A percentile compares a stretch with the other conserved stretches of the same genome.
phyloP scores from a whole-genome alignment of 2,329 filamentous ascomycete genomes.

The Bipolaris cookei region DNA sequence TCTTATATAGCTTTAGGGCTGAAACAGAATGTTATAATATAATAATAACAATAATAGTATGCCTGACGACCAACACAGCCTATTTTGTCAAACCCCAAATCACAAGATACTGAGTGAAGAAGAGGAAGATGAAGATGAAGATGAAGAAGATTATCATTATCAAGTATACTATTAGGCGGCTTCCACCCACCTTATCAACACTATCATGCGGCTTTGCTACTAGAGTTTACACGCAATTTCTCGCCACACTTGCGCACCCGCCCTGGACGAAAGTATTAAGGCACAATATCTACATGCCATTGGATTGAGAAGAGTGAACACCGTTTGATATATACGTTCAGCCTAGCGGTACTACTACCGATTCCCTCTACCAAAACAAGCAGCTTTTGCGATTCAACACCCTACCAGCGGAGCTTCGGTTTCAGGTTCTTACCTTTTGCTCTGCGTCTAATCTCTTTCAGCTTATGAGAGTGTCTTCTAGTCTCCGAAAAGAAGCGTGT shows the following conservation, averaged over 20 bases:
- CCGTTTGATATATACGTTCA: background rate
- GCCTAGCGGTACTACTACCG: background rate
- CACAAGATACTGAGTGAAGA: background rate
- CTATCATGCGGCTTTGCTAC: background rate
- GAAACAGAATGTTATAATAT: too few species aligned
- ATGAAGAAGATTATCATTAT: too few species aligned
- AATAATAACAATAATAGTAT: too few species aligned
- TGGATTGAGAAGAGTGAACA: background rate
- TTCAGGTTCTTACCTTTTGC: constrained; percentile 21
- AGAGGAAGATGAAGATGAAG: too few species aligned
- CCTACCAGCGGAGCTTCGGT: constrained; percentile 23
- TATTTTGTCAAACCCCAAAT: background rate
- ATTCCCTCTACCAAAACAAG: too few species aligned
- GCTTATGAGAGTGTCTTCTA: constrained; percentile 20
- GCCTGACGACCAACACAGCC: background rate
- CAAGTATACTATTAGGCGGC: too few species aligned
- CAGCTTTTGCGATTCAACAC: background rate
- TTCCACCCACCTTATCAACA: background rate
- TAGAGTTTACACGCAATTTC: background rate
- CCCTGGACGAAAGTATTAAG: background rate
- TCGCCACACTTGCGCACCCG: background rate
- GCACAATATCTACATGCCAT: background rate
- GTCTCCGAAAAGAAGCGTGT: constrained; percentile 23
- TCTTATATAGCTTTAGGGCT: too few species aligned
- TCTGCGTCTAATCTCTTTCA: constrained; percentile 22